These are phyloP conservation scores for Diaporthe nobilis DNA, from an alignment of 2,329 filamentous ascomycete species.

Conservation along the genomic window DNA sequence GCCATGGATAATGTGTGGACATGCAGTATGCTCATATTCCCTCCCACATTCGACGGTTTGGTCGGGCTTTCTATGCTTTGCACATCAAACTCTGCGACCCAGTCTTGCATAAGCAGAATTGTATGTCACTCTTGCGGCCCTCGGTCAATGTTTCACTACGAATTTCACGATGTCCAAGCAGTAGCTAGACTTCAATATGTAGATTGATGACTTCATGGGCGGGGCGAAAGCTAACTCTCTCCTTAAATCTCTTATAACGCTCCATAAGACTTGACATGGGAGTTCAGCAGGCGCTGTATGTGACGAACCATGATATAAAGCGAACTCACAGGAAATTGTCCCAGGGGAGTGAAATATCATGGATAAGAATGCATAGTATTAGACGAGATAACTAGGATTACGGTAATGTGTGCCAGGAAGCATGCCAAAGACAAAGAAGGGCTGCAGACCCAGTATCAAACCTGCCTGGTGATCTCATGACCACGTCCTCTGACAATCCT, in stretches of 20 bases:
- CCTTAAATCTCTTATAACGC: conserved; percentile 46
- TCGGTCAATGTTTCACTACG: no score
- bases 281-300: not conserved
- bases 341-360: conserved; percentile 40
- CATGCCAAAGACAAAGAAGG: not conserved
- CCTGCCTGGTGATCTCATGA: no score
- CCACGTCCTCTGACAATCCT: not conserved
- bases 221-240: not conserved
- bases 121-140: no score
- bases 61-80: no score
- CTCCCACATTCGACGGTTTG: no score
- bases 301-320: conserved; percentile 62
- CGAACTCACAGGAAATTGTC: conserved; percentile 47
- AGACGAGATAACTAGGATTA: not conserved
- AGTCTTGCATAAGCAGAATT: no score
- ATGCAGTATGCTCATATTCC: no score
- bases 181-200: not conserved
- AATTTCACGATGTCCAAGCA: not conserved
- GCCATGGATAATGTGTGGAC: no score
- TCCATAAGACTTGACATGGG: conserved; percentile 53
- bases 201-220: not conserved
- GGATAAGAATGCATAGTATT: not conserved
- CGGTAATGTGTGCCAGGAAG: not conserved
- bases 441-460: not conserved
- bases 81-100: no score